Base-by-base conservation (phyloP, 2,329 filamentous ascomycete species). In the Pyrenophora seminiperda region DNA sequence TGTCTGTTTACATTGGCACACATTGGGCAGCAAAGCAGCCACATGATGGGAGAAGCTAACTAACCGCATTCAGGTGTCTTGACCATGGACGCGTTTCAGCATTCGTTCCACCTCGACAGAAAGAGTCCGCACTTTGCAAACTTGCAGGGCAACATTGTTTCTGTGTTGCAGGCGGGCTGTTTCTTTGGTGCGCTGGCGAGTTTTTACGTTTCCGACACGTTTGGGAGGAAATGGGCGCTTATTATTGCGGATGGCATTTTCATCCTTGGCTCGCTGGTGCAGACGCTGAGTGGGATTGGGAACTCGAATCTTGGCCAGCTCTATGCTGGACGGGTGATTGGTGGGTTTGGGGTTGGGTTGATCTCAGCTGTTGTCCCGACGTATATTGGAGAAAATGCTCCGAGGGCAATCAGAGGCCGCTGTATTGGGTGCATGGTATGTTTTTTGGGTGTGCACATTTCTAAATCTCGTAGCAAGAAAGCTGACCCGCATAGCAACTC, bases 381-480 rank as follows among this genome's bases (percentile, higher is more conserved):
- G 0, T 76, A 76, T 47, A 75, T 76, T 52, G 73, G 73, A n/a
- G 75, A 77, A 54, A 76, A 76, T 50, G 75, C 73, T 5, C 76
- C 76, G 39, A 75, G 76, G 59, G 66, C 73, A 47, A 74, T 74
- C 39, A 59, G 71, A 45, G 71, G 71, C 13, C 65, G 71, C 18
- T 74, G 71, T 39, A 68, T 74, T 38, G 71, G 71, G 7, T 71
- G 67, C 62, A 72, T 65, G 64, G 48, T 51, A 51, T 29, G 43
- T 5, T 32, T 18, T 22, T 7, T 38, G 36, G n/a, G 7, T 11
- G 4, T 9, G 10, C n/a, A 30, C 2, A 20, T 19, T 11, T 7
- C 18, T 15, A 29, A 7, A 13, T 5, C 9, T 11, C 15, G 14
- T 15, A 13, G 32, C n/a, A n/a, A 11, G 2, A 14, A 19, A 5